Evolutionary conservation across 148 eudicot species (phyloP), one percentile per base, ranked within the genome.

Genomic region (Hydrangea macrophylla): DNA sequence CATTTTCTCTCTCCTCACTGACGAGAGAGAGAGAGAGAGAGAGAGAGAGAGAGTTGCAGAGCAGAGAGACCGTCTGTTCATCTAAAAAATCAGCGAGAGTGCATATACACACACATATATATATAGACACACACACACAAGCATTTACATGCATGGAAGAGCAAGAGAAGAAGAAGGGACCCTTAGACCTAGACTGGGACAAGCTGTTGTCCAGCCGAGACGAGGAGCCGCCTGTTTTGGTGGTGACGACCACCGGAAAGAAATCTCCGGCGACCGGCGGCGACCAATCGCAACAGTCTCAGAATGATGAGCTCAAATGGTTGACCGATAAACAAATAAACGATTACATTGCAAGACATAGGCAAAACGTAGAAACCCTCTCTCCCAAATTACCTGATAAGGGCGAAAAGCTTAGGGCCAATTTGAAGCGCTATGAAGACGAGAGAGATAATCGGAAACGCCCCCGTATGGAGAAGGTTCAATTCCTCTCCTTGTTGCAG

Each of bases 391-490:
- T 67, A 22, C 17, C 32, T 2, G 86, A 83, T 58, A 56, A 56
- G 5, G 86, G 86, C 2, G 73, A 0, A 0, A 83, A 80, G 44
- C 32, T 77, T 1, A 72, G 39, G 64, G 63, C 48, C 17, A 23
- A 22, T 25, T 13, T 72, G 73, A 32, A 45, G 55, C 42, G 45
- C 6, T 18, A 13, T 3, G 8, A 72, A 56, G 71, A 57, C 4
- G 84, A 83, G 70, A 7, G 26, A n/a, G 61, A 68, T 8, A 73
- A 71, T 13, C 78, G 87, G 48, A 28, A 39, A 56, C 56, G 39
- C 10, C 12, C 3, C 23, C 73, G 53, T 6, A 42, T 26, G 26
- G 53, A 55, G 71, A 73, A 45, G 65, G 64, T 70, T 61, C 55
- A 55, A 18, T 50, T 4, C 9, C 44, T 55, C 44, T 28, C 11